Percentiles rank a stretch among this genome's conserved stretches.
Evolutionary conservation across 2,329 filamentous ascomycete genomes (phyloP).

Genomic region (Fonsecaea pugnacius): DNA sequence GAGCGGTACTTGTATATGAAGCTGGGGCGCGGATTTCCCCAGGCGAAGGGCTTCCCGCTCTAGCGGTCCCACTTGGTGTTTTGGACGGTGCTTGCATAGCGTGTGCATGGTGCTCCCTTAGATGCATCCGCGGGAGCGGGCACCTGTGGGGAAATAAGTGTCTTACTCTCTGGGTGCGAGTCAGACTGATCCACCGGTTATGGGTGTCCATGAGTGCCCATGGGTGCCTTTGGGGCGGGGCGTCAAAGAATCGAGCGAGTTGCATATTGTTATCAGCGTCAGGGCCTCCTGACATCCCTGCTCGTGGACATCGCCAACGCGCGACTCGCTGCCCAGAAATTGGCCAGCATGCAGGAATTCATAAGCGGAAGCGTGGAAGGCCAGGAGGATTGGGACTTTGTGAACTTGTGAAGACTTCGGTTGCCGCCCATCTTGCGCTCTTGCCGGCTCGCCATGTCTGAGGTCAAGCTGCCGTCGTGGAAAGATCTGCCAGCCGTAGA

Average conservation of each 20-base stretch:
- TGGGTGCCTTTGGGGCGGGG: background rate
- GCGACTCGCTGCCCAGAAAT: background rate
- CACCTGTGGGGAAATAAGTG: background rate
- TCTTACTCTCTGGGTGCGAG: slow-evolving; percentile 1
- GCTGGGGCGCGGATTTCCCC: background rate
- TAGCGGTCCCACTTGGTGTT: background rate
- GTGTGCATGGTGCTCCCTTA: background rate
- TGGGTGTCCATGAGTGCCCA: background rate
- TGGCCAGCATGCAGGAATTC: background rate
- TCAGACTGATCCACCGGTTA: background rate
- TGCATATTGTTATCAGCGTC: slow-evolving; percentile 5
- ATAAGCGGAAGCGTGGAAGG: background rate
- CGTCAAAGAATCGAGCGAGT: background rate
- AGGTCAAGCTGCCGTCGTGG: slow-evolving; percentile 31
- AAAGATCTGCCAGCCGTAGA: slow-evolving; percentile 12
- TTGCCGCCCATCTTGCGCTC: background rate
- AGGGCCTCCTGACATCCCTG: slow-evolving; percentile 1
- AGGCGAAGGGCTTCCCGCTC: slow-evolving; percentile 1
- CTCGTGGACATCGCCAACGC: background rate
- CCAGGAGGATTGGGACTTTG: background rate
- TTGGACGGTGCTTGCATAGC: background rate
- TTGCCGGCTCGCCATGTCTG: slow-evolving; percentile 29
- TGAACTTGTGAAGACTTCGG: background rate
- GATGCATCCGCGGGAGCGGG: slow-evolving; percentile 4
- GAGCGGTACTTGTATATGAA: slow-evolving; percentile 2